Evolutionary conservation across 148 eudicot genomes (phyloP).

Genomic region (Cornus controversa): DNA sequence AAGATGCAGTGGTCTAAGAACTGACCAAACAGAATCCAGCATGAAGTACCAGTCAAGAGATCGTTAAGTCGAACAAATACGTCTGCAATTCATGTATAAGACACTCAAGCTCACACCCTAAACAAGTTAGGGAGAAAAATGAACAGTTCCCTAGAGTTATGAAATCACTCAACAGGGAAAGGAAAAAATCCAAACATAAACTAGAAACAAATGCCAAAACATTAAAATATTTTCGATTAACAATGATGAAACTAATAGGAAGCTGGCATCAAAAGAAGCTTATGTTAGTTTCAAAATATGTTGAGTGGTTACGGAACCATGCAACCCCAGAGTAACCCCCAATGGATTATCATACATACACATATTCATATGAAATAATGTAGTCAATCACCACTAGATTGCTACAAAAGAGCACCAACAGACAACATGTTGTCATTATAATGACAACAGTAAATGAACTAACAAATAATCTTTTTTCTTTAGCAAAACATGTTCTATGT

Average conservation of each 20-base stretch:
- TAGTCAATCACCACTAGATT: neutral
- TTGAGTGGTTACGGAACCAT: no score
- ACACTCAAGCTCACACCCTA: constrained; percentile 44
- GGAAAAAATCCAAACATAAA: constrained; percentile 10
- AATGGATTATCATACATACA: neutral
- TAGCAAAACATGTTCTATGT: neutral
- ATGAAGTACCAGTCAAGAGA: constrained; percentile 30
- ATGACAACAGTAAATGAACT: neutral
- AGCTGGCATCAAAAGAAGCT: neutral
- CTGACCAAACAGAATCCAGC: constrained; percentile 35
- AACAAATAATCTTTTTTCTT: neutral
- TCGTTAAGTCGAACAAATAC: constrained; percentile 26
- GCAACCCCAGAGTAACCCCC: no score
- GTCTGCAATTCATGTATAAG: constrained; percentile 49
- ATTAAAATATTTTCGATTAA: neutral
- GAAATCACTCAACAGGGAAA: neutral
- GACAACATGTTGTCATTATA: neutral
- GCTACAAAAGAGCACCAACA: neutral
- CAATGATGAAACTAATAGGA: neutral
- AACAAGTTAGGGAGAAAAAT: constrained; percentile 30
- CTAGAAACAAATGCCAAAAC: neutral
- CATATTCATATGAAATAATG: neutral
- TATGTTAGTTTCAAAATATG: neutral
- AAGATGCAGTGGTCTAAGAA: constrained; percentile 24
- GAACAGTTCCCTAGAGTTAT: constrained; percentile 1